Percentiles rank a stretch among this genome's conserved stretches.
These are phyloP conservation scores for Gossypium trilobum DNA, from an alignment of 441 rosid species.

Conservation along the genomic window DNA sequence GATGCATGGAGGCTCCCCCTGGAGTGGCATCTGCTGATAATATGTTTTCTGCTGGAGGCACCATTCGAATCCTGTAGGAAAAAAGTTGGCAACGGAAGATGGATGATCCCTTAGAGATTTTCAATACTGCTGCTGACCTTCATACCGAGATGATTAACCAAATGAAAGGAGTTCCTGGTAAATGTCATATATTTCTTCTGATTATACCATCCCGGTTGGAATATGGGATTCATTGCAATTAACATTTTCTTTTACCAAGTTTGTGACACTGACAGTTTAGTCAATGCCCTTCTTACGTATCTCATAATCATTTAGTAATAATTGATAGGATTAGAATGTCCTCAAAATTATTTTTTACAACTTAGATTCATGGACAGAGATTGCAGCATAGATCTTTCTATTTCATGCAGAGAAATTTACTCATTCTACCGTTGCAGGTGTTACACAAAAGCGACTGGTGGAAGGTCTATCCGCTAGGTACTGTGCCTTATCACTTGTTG, in stretches of 20 bases:
- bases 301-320: background rate
- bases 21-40: constrained; percentile 93
- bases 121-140: constrained; percentile 68
- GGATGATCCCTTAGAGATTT: constrained; percentile 86
- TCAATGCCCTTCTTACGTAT: background rate
- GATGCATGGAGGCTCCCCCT: constrained; percentile 97
- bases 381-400: background rate
- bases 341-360: background rate
- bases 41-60: constrained; percentile 99
- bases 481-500: constrained; percentile 92
- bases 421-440: constrained; percentile 40
- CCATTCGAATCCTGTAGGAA: constrained; percentile 95
- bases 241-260: background rate
- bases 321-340: background rate
- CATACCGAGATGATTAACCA: constrained; percentile 90
- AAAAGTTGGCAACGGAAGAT: constrained; percentile 96
- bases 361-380: background rate
- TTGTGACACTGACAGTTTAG: background rate
- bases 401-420: constrained; percentile 3
- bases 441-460: constrained; percentile 53
- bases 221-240: background rate
- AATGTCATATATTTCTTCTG: constrained; percentile 14
- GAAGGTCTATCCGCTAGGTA: constrained; percentile 90
- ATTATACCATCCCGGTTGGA: background rate
- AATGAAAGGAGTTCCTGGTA: constrained; percentile 98